phyloP scores from a whole-genome alignment of 1,139 yeast genomes.

The Suhomyces guaymorum region DNA sequence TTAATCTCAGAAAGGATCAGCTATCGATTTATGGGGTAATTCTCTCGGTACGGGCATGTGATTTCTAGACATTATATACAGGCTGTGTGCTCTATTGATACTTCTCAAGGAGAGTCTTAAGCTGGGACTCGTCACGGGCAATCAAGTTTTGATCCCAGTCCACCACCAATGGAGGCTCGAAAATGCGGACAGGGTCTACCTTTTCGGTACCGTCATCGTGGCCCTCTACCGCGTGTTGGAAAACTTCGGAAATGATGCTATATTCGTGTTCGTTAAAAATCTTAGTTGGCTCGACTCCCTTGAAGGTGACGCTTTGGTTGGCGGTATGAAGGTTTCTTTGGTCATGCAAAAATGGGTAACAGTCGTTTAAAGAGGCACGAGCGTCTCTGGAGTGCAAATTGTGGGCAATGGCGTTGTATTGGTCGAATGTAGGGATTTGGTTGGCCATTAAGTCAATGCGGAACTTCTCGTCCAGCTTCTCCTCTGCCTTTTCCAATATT shows the following conservation, averaged over 20 bases:
- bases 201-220: slow-evolving; percentile 23
- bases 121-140: slow-evolving; percentile 42
- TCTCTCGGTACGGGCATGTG: no score
- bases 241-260: slow-evolving; percentile 42
- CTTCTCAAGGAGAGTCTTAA: slow-evolving; percentile 33
- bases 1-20: no score
- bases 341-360: slow-evolving; percentile 44
- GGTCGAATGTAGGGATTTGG: slow-evolving; percentile 49
- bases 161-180: slow-evolving; percentile 46
- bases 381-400: slow-evolving; percentile 30
- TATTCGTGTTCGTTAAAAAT: slow-evolving; percentile 44
- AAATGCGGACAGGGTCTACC: slow-evolving; percentile 37
- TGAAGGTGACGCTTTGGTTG: slow-evolving; percentile 26
- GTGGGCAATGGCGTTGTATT: slow-evolving; percentile 34
- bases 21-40: no score
- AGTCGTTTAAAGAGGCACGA: slow-evolving; percentile 30
- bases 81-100: slow-evolving; percentile 26
- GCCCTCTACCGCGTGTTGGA: slow-evolving; percentile 29
- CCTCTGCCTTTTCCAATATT: slow-evolving; percentile 35
- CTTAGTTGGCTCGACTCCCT: slow-evolving; percentile 31
- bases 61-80: no score
- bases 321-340: slow-evolving; percentile 20
- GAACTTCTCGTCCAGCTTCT: slow-evolving; percentile 29
- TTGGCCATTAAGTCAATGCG: slow-evolving; percentile 42
- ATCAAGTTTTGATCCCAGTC: slow-evolving; percentile 51